Evolutionary conservation across 2,329 filamentous ascomycete genomes (phyloP).

Genomic region (Aureobasidium pullulans): DNA sequence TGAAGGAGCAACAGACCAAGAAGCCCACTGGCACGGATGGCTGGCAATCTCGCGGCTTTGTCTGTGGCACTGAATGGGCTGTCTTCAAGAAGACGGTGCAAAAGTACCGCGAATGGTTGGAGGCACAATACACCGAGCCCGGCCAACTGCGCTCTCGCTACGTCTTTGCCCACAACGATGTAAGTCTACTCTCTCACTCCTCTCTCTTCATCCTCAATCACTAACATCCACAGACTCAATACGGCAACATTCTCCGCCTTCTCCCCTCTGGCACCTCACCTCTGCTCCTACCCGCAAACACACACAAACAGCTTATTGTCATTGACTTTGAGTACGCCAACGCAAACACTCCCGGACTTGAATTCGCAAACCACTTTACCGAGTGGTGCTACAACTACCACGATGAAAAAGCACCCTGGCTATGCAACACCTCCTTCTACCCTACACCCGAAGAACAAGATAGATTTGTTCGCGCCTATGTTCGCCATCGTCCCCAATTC

Average conservation of each 20-base stretch:
- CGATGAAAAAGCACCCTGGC: conserved; percentile 52
- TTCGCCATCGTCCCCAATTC: conserved; percentile 69
- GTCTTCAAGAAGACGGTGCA: conserved; percentile 67
- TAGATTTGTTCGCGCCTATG: conserved; percentile 78
- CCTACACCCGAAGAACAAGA: conserved; percentile 74
- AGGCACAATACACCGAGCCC: conserved; percentile 60
- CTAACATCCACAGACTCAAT: conserved; percentile 65
- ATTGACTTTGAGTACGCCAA: conserved; percentile 98
- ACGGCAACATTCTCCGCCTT: conserved; percentile 87
- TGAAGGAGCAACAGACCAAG: conserved; percentile 5
- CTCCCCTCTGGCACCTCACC: conserved; percentile 68
- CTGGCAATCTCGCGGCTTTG: conserved; percentile 67
- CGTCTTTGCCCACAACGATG: conserved; percentile 97
- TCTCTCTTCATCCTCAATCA: not conserved
- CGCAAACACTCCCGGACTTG: conserved; percentile 75
- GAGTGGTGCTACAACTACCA: conserved; percentile 99
- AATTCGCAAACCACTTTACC: conserved; percentile 96
- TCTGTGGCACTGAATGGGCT: conserved; percentile 79
- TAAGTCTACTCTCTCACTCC: conserved; percentile 38
- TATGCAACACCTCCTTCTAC: conserved; percentile 63
- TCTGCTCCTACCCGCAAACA: conserved; percentile 78
- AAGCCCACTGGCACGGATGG: conserved; percentile 35
- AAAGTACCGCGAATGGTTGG: conserved; percentile 69
- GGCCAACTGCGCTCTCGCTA: conserved; percentile 64
- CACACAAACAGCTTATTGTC: conserved; percentile 92